phyloP scores from a whole-genome alignment of 305 asterid species.

The Solanum chacoense region DNA sequence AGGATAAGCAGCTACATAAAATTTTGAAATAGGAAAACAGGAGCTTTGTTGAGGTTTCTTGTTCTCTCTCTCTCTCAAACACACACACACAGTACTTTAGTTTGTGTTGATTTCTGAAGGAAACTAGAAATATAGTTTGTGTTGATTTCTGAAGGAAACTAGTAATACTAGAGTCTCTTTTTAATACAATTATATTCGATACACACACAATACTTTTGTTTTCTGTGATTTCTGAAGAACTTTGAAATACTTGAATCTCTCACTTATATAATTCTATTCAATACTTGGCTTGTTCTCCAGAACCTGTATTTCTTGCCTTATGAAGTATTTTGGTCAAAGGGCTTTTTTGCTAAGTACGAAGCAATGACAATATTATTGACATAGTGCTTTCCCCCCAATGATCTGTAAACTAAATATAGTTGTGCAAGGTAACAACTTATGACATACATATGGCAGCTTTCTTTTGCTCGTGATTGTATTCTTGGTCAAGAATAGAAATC shows the following conservation, averaged over 20 bases:
- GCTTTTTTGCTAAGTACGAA: neutral
- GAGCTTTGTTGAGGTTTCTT: neutral
- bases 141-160: neutral
- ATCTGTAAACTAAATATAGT: neutral
- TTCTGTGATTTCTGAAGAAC: neutral
- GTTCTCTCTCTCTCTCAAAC: neutral
- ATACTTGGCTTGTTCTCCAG: neutral
- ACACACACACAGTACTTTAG: neutral
- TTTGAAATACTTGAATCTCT: neutral
- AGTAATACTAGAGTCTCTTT: neutral
- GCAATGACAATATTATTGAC: neutral
- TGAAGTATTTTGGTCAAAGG: neutral
- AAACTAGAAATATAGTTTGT: neutral
- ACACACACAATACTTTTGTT: neutral
- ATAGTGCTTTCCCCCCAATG: neutral
- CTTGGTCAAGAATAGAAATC: neutral
- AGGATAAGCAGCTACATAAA: neutral
- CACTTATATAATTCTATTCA: neutral
- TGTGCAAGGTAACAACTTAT: neutral
- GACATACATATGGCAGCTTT: neutral
- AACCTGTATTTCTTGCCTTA: neutral
- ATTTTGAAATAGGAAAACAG: neutral
- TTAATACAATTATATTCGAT: neutral
- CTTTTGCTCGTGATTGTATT: neutral
- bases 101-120: neutral